These are phyloP conservation scores for Aspergillus sparsus DNA, from an alignment of 495 filamentous ascomycete species.

Conservation along the genomic window DNA sequence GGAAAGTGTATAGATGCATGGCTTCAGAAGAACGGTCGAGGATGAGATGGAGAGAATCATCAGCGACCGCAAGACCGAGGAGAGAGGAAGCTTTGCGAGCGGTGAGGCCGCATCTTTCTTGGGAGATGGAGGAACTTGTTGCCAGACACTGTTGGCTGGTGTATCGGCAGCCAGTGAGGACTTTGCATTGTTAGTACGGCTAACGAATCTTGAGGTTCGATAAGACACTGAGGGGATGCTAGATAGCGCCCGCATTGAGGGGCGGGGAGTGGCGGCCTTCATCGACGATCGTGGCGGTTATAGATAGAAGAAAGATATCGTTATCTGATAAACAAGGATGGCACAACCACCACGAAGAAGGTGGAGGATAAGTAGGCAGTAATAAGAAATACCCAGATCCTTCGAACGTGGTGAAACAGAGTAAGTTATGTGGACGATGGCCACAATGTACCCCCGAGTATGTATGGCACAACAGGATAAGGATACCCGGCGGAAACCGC, in stretches of 20 bases:
- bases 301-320: not conserved
- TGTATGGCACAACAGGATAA: not conserved
- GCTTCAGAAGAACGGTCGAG: slow-evolving; percentile 68
- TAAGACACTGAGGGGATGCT: slow-evolving; percentile 20
- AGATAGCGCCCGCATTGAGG: slow-evolving; percentile 34
- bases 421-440: slow-evolving; percentile 1
- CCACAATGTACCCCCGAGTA: not conserved
- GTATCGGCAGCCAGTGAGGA: slow-evolving; percentile 35
- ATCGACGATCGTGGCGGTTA: slow-evolving; percentile 23
- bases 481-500: slow-evolving; percentile 28
- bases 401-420: not conserved
- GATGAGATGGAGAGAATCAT: slow-evolving; percentile 79
- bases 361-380: slow-evolving; percentile 8
- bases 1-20: slow-evolving; percentile 68
- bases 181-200: slow-evolving; percentile 41
- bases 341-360: not conserved
- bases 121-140: slow-evolving; percentile 21
- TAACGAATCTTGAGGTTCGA: slow-evolving; percentile 34
- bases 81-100: slow-evolving; percentile 71
- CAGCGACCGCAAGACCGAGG: slow-evolving; percentile 73
- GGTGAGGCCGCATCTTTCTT: slow-evolving; percentile 41
- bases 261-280: slow-evolving; percentile 33
- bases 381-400: slow-evolving; percentile 2
- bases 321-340: slow-evolving; percentile 2
- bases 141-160: slow-evolving; percentile 26